Percentiles rank a stretch among this genome's conserved stretches.
Evolutionary conservation across 805 yeast genomes (phyloP).

Genomic region (Priceomyces medius): DNA sequence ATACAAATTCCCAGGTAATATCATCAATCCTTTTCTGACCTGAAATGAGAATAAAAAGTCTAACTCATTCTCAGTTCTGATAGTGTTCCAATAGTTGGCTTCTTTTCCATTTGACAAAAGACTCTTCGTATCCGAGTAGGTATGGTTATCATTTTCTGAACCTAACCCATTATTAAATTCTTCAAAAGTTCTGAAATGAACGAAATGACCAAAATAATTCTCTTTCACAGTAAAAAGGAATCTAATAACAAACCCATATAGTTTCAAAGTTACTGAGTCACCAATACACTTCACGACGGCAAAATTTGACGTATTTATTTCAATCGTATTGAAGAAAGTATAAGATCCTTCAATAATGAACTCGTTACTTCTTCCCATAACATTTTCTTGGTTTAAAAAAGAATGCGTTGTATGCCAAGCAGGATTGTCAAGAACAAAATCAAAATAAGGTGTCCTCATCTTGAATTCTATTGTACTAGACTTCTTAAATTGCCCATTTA

Average conservation of each 20-base stretch:
- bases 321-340: slow-evolving; percentile 56
- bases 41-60: slow-evolving; percentile 74
- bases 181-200: slow-evolving; percentile 82
- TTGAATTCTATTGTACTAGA: slow-evolving; percentile 52
- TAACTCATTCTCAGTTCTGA: slow-evolving; percentile 65
- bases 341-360: slow-evolving; percentile 66
- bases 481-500: slow-evolving; percentile 51
- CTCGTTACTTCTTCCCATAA: slow-evolving; percentile 66
- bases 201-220: slow-evolving; percentile 85
- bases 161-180: slow-evolving; percentile 56
- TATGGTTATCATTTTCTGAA: slow-evolving; percentile 3
- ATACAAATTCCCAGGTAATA: slow-evolving; percentile 73
- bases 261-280: slow-evolving; percentile 62
- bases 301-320: slow-evolving; percentile 67
- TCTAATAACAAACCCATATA: slow-evolving; percentile 77
- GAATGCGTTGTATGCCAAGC: slow-evolving; percentile 87
- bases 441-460: slow-evolving; percentile 56
- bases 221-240: slow-evolving; percentile 75
- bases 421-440: slow-evolving; percentile 71
- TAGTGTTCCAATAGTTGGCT: slow-evolving; percentile 34
- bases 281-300: slow-evolving; percentile 65
- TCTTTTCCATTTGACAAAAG: background rate
- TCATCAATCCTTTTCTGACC: slow-evolving; percentile 65
- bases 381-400: slow-evolving; percentile 56
- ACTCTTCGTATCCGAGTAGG: background rate